Evolutionary conservation across 306 rosid species (phyloP), one percentile per base, ranked within the genome.

Genomic region (Lupinus albus): DNA sequence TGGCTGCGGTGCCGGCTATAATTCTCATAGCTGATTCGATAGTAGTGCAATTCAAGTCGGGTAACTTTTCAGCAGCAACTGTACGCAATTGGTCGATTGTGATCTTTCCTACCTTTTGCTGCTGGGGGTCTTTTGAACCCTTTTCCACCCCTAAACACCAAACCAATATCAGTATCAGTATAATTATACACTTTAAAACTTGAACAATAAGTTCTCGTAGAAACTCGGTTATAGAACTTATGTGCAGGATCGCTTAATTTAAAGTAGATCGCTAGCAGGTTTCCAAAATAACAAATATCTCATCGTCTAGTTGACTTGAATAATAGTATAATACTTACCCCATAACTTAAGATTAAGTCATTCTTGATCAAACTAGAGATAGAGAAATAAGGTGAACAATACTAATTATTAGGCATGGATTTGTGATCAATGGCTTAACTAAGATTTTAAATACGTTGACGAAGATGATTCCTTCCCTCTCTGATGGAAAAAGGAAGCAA

Each of bases 1-100:
- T 93, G 53, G 97, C 99, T 9, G 99, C 97, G 6, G 99, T 93
- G 42, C 99, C 99, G 6, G 97, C 97, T 76, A 93, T 93, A 50
- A 93, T 82, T 83, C 99, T 90, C 97, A 93, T 88, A 36, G 97
- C 96, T 4, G 99, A 90, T 79, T 93, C 99, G 5, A 88, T 75
- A 38, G 55, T 88, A 5, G 92, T 21, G 89, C 97, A 93, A 67
- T 90, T 93, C 82, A 93, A 84, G 79, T 93, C 99, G 2, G 97
- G 99, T 20, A 93, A 73, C 96, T 93, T 93, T 68, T 93, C 97
- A 15, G 81, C 25, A n/a, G 97, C 99, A 54, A 93, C 88, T 41
- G 89, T 15, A 7, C 88, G 88, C 84, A 93, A 59, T 58, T 93
- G 97, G 36, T 93, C 97, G 11, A 93, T 85, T 30, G 96, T 93